phyloP scores from a whole-genome alignment of 208 protist species.

The Trypanosoma avium region DNA sequence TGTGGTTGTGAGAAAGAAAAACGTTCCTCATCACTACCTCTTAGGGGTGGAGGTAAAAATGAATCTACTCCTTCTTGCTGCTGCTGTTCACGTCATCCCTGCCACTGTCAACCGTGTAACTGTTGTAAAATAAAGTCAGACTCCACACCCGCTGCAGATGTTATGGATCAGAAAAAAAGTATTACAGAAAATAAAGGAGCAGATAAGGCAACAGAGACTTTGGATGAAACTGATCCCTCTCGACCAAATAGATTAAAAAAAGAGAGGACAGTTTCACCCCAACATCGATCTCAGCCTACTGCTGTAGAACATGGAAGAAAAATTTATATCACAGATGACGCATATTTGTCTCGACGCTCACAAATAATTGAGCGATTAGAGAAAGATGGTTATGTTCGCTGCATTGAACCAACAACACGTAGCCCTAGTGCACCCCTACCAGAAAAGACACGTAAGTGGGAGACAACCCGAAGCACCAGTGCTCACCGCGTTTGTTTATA shows the following conservation, averaged over 20 bases:
- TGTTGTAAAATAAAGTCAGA: slow-evolving; percentile 5
- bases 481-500: slow-evolving; percentile 22
- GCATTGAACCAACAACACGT: slow-evolving; percentile 29
- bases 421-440: slow-evolving; percentile 69
- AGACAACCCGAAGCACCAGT: slow-evolving; percentile 29
- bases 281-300: slow-evolving; percentile 1
- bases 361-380: slow-evolving; percentile 66
- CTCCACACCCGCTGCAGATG: not conserved
- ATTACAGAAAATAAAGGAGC: too few species aligned
- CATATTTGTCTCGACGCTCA: slow-evolving; percentile 51
- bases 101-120: slow-evolving; percentile 15
- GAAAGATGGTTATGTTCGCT: slow-evolving; percentile 43
- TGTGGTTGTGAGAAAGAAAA: too few species aligned
- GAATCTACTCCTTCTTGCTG: too few species aligned
- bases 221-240: not conserved
- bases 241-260: not conserved
- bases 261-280: not conserved
- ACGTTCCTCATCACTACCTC: too few species aligned
- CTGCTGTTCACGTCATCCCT: too few species aligned
- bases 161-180: too few species aligned
- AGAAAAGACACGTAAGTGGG: slow-evolving; percentile 63
- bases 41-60: too few species aligned
- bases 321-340: slow-evolving; percentile 83
- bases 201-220: too few species aligned
- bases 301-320: slow-evolving; percentile 55